Percentiles rank a stretch among this genome's conserved stretches.
Conservation (phyloP, 1,284 basidiomycete species). For the Boletus smithii region DNA sequence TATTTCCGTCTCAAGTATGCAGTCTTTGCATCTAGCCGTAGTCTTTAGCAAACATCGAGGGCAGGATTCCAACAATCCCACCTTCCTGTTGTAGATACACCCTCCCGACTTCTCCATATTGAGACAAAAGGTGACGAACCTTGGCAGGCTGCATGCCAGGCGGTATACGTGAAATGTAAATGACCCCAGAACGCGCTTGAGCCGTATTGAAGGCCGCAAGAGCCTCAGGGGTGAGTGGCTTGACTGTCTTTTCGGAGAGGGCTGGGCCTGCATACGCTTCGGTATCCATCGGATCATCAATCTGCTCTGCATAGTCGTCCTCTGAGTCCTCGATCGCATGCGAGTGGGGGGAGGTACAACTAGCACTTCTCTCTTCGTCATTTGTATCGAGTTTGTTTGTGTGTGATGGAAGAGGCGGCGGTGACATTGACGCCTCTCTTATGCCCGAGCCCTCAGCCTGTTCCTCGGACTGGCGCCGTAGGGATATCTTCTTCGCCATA, state of each 20-base stretch:
- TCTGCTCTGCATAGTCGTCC: slow-evolving; percentile 2
- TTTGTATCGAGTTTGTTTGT: background rate
- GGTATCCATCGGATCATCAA: slow-evolving; percentile 50
- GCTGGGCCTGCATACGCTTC: slow-evolving; percentile 49
- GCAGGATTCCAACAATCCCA: slow-evolving; percentile 35
- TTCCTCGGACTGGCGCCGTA: background rate
- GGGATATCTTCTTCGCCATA: slow-evolving; percentile 9
- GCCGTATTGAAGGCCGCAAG: slow-evolving; percentile 67
- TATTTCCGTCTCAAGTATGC: slow-evolving; percentile 76
- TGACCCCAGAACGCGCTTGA: slow-evolving; percentile 74
- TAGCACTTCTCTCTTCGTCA: background rate
- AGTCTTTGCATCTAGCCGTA: slow-evolving; percentile 64
- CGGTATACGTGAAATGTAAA: slow-evolving; percentile 95
- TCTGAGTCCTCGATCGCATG: slow-evolving; percentile 5
- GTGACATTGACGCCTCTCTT: background rate
- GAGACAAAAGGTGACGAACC: slow-evolving; percentile 88
- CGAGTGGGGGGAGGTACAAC: background rate
- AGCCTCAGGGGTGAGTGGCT: slow-evolving; percentile 69
- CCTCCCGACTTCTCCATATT: slow-evolving; percentile 78
- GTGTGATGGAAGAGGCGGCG: background rate
- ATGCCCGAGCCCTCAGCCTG: background rate
- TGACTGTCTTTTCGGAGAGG: slow-evolving; percentile 46
- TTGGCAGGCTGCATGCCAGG: slow-evolving; percentile 99
- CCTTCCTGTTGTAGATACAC: slow-evolving; percentile 90
- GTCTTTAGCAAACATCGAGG: slow-evolving; percentile 10